These are phyloP conservation scores for Magnusiomyces fungicola DNA, from an alignment of 1,139 yeast species.

Conservation along the genomic window DNA sequence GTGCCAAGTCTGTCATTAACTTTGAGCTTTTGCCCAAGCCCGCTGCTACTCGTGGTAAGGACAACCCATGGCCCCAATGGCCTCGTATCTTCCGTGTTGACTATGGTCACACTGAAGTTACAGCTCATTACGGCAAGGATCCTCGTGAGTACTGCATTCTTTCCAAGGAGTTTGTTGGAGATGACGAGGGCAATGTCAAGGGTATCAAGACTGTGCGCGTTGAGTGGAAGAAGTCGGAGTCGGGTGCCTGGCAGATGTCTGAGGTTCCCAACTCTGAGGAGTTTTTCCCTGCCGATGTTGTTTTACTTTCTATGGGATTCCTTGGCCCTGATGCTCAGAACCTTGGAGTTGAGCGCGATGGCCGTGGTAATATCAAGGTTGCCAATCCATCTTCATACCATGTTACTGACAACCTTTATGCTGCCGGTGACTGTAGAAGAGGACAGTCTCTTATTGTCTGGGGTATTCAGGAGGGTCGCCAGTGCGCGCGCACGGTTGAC, in stretches of 20 bases:
- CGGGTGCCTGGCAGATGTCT: slow-evolving; percentile 99
- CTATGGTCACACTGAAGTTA: slow-evolving; percentile 94
- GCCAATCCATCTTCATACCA: slow-evolving; percentile 45
- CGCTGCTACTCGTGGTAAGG: slow-evolving; percentile 76
- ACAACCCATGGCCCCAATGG: slow-evolving; percentile 99
- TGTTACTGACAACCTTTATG: slow-evolving; percentile 66
- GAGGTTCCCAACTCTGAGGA: slow-evolving; percentile 95
- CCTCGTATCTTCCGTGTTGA: slow-evolving; percentile 96
- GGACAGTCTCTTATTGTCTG: slow-evolving; percentile 97
- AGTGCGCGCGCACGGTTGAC: slow-evolving; percentile 94
- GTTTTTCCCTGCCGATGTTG: slow-evolving; percentile 89
- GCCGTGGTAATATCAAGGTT: slow-evolving; percentile 82
- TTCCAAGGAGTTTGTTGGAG: slow-evolving; percentile 92
- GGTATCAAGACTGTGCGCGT: slow-evolving; percentile 92
- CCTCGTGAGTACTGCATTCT: slow-evolving; percentile 95
- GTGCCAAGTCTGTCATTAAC: slow-evolving; percentile 91
- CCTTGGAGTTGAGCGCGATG: slow-evolving; percentile 63
- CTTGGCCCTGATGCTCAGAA: slow-evolving; percentile 91
- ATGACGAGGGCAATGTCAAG: slow-evolving; percentile 87
- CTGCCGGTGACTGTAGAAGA: slow-evolving; percentile 98
- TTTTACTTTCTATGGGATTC: slow-evolving; percentile 93
- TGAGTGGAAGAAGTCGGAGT: slow-evolving; percentile 93
- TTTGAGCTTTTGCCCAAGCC: slow-evolving; percentile 94
- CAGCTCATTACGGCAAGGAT: slow-evolving; percentile 91
- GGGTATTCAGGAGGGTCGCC: slow-evolving; percentile 99